phyloP scores from a whole-genome alignment of 441 rosid species.

The Eutrema salsugineum region DNA sequence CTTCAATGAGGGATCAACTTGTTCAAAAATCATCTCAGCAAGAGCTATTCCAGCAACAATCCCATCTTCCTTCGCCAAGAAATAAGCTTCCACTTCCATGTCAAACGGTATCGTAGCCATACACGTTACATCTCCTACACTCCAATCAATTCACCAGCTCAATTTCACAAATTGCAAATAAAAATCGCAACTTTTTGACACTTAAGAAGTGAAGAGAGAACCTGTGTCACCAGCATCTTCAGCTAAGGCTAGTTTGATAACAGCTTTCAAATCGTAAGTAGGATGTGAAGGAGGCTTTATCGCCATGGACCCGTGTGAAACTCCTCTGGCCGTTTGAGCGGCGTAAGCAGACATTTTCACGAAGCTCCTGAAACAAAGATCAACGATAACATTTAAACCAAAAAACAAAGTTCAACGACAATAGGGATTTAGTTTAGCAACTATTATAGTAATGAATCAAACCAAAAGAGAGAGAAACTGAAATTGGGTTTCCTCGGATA shows the following conservation, averaged over 20 bases:
- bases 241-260: conserved; percentile 70
- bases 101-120: conserved; percentile 83
- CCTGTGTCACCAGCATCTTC: conserved; percentile 97
- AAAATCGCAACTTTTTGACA: background rate
- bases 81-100: conserved; percentile 88
- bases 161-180: background rate
- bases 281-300: conserved; percentile 94
- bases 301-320: conserved; percentile 39
- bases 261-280: conserved; percentile 72
- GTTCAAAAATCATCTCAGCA: conserved; percentile 78
- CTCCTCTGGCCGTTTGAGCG: conserved; percentile 27
- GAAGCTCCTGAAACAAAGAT: conserved; percentile 34
- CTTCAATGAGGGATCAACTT: conserved; percentile 79
- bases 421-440: background rate
- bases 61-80: conserved; percentile 90
- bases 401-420: background rate
- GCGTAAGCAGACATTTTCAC: conserved; percentile 63
- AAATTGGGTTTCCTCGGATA: background rate
- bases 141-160: conserved; percentile 1
- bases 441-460: background rate
- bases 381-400: too few relatives aligned
- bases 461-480: background rate
- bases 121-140: conserved; percentile 89
- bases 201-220: conserved; percentile 13
- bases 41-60: conserved; percentile 76